Base-by-base conservation (phyloP, 1,284 basidiomycete species). In the Cerrena zonata region DNA sequence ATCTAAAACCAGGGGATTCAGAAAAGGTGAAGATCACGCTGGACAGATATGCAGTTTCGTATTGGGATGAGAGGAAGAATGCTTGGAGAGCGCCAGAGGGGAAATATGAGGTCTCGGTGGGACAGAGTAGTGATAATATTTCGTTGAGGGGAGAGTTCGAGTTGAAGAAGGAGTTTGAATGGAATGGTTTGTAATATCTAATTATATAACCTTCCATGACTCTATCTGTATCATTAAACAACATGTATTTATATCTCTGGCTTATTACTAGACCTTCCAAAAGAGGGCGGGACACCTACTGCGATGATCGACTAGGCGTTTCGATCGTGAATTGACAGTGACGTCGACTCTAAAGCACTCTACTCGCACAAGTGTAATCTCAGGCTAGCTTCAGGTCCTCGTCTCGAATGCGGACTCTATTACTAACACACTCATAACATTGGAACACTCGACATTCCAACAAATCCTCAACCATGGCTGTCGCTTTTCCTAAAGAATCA, bases 31-130 rank as follows among this genome's bases (percentile, higher is more conserved):
- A 54, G 27, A 58, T 89, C 44, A 55, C 54, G 19, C 63, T 89
- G 46, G 79, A 84, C 61, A 84, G 80, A 66, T 79, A 80, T 50
- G 76, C 78, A 2, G 64, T 81, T 26, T 77, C 80, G 7, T 80
- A 72, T 51, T 86, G 80, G 79, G 75, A 82, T 58, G 67, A 66
- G 19, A 58, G 55, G 21, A 63, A 59, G 43, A 61, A 69, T 43
- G 61, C 61, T 23, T 82, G 79, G 79, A 64, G 60, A 43, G 74
- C 70, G 18, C 57, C 61, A 43, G 66, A 65, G 22, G 79, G 79
- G 10, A 66, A 56, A 39, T 80, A 81, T 60, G 63, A 54, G 2
- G 62, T 84, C 2, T 63, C 68, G 50, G 67, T 79, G 37, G 80
- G 79, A 3, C 68, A 69, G 47, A 78, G 72, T 58, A 76, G 74